phyloP scores from a whole-genome alignment of 495 filamentous ascomycete genomes.

The Penicillium lividum region DNA sequence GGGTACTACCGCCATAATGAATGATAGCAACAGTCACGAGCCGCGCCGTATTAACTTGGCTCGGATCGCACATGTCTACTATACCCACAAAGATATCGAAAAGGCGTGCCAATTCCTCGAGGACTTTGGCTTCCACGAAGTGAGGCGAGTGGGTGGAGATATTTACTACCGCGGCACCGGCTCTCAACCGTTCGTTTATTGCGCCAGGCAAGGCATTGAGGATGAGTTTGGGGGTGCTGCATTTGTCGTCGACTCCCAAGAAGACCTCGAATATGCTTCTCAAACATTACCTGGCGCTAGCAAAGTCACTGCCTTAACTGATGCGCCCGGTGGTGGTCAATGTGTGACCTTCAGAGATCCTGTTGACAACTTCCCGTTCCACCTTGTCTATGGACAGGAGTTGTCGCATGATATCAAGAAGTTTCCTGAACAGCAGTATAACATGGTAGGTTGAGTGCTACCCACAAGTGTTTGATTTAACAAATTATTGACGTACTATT shows the following conservation, averaged over 20 bases:
- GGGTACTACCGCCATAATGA: no score
- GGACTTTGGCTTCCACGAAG: no score
- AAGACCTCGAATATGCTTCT: slow-evolving; percentile 44
- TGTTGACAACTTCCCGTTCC: slow-evolving; percentile 22
- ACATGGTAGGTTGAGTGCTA: no score
- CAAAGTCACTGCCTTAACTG: slow-evolving; percentile 14
- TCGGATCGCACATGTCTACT: no score
- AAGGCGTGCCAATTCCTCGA: no score
- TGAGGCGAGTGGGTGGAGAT: slow-evolving; percentile 35
- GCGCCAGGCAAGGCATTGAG: slow-evolving; percentile 28
- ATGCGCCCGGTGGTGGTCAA: slow-evolving; percentile 32
- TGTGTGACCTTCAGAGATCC: slow-evolving; percentile 26
- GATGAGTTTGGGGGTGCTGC: slow-evolving; percentile 2
- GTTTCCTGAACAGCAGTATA: no score
- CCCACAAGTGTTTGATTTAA: no score
- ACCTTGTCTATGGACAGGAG: slow-evolving; percentile 28
- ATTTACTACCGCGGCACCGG: slow-evolving; percentile 62
- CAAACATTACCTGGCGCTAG: slow-evolving; percentile 16
- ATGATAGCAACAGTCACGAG: no score
- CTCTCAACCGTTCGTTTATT: slow-evolving; percentile 55
- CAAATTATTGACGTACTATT: no score
- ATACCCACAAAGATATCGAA: no score
- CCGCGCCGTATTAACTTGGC: no score
- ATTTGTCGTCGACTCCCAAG: slow-evolving; percentile 54
- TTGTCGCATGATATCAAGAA: slow-evolving; percentile 9